phyloP scores from a whole-genome alignment of 768 basidiomycete species.

The Hericium erinaceus region DNA sequence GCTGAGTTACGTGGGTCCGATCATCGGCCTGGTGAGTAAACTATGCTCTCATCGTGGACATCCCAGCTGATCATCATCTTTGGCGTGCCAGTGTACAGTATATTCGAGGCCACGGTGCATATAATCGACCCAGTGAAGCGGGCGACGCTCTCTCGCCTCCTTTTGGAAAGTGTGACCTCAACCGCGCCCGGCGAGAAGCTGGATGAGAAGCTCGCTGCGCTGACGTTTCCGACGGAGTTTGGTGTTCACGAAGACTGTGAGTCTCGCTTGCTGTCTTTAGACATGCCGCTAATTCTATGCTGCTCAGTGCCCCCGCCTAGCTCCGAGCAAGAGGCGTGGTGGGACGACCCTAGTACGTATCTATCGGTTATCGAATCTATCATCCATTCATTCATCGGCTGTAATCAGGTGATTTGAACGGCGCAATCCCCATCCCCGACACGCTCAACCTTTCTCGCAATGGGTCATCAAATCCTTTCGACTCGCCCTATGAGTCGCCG shows the following conservation, averaged over 20 bases:
- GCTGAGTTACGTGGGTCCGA: constrained; percentile 89
- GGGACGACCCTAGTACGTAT: constrained; percentile 55
- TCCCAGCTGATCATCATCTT: not conserved
- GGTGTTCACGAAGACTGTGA: constrained; percentile 27
- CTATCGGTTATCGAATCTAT: constrained; percentile 7
- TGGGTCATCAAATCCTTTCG: constrained; percentile 55
- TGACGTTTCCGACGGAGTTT: constrained; percentile 37
- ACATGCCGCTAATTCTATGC: constrained; percentile 1
- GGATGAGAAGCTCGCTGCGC: constrained; percentile 58
- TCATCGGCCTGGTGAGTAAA: constrained; percentile 73
- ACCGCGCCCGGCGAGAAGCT: constrained; percentile 58
- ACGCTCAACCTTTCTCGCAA: constrained; percentile 16
- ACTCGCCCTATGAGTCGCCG: constrained; percentile 55
- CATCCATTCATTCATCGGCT: not conserved
- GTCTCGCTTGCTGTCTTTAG: constrained; percentile 16
- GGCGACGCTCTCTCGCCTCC: constrained; percentile 53
- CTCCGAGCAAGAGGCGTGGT: constrained; percentile 70
- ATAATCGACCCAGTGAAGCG: constrained; percentile 74
- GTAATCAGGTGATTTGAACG: constrained; percentile 45
- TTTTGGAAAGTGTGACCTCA: constrained; percentile 56
- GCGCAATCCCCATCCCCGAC: constrained; percentile 38
- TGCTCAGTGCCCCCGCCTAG: constrained; percentile 76
- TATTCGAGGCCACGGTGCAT: constrained; percentile 72
- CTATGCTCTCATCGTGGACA: not conserved
- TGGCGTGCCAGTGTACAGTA: constrained; percentile 57